phyloP scores from a whole-genome alignment of 1,139 yeast species.

The Diutina sp. region DNA sequence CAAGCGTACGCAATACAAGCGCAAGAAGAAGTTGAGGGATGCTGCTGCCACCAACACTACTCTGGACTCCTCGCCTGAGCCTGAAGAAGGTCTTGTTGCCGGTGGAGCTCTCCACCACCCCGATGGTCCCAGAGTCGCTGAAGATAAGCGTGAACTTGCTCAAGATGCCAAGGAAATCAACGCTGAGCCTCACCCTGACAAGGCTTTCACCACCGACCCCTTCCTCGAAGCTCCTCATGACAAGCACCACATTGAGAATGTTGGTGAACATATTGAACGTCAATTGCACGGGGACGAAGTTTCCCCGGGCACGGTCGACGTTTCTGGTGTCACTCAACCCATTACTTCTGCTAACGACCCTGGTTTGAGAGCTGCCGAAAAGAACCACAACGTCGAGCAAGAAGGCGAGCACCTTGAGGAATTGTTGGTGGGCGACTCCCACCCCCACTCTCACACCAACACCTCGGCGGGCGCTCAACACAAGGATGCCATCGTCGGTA shows the following conservation, averaged over 20 bases:
- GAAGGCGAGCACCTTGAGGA: background rate
- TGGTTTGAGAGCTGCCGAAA: background rate
- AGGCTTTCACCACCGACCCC: background rate
- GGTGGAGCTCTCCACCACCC: conserved; percentile 1
- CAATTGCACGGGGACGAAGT: background rate
- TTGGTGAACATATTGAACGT: background rate
- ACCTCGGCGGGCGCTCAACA: background rate
- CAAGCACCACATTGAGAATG: background rate
- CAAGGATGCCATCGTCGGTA: background rate
- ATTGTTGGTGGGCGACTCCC: background rate
- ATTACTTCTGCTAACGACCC: background rate
- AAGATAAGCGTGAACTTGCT: conserved; percentile 11
- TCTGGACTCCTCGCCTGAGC: background rate
- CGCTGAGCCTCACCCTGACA: background rate
- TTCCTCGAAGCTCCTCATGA: background rate
- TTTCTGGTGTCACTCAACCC: background rate
- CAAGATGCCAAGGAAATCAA: conserved; percentile 4
- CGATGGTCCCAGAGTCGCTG: conserved; percentile 4
- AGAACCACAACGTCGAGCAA: background rate
- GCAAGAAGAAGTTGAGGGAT: conserved; percentile 29
- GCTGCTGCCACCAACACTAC: conserved; percentile 17
- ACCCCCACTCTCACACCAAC: background rate
- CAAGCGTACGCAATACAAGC: conserved; percentile 33
- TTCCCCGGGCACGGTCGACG: background rate
- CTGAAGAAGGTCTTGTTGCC: background rate